Conservation (phyloP, 2,329 filamentous ascomycete genomes). For the Cordyceps militaris region DNA sequence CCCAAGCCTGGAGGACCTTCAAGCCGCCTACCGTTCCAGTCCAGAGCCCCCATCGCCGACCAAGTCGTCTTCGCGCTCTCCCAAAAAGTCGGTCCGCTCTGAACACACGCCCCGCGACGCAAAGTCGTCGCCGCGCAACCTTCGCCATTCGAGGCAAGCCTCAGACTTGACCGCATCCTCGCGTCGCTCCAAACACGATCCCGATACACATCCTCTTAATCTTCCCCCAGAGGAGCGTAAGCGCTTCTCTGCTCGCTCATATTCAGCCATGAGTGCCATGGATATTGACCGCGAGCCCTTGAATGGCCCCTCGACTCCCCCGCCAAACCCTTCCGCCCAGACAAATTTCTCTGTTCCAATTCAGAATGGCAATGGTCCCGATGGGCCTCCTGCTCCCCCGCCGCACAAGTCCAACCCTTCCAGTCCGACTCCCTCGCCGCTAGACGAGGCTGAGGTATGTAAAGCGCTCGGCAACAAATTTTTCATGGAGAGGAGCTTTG, state of each 20-base stretch:
- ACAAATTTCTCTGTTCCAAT: constrained; percentile 47
- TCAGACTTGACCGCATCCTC: constrained; percentile 40
- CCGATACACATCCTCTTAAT: constrained; percentile 79
- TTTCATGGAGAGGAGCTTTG: constrained; percentile 91
- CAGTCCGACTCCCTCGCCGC: constrained; percentile 46
- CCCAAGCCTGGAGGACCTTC: constrained; percentile 31
- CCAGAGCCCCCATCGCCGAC: constrained; percentile 31
- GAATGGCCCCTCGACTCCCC: constrained; percentile 46
- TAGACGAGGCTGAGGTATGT: constrained; percentile 80
- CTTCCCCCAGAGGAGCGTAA: constrained; percentile 83
- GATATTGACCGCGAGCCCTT: constrained; percentile 64
- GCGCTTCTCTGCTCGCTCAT: constrained; percentile 62
- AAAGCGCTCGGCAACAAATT: constrained; percentile 93
- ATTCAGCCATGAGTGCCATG: constrained; percentile 57
- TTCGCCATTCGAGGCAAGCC: constrained; percentile 41
- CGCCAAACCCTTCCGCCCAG: constrained; percentile 34
- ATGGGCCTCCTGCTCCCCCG: constrained; percentile 56
- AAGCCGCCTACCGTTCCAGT: constrained; percentile 29
- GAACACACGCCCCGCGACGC: constrained; percentile 22
- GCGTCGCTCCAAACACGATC: constrained; percentile 51
- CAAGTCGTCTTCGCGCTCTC: constrained; percentile 29
- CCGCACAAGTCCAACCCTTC: constrained; percentile 61
- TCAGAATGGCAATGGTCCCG: constrained; percentile 38
- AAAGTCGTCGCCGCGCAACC: constrained; percentile 30
- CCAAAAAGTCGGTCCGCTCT: constrained; percentile 30